Percentiles rank a stretch among this genome's conserved stretches.
These are phyloP conservation scores for Phytophthora uliginosa DNA, from an alignment of 352 stramenopile species.

Conservation along the genomic window DNA sequence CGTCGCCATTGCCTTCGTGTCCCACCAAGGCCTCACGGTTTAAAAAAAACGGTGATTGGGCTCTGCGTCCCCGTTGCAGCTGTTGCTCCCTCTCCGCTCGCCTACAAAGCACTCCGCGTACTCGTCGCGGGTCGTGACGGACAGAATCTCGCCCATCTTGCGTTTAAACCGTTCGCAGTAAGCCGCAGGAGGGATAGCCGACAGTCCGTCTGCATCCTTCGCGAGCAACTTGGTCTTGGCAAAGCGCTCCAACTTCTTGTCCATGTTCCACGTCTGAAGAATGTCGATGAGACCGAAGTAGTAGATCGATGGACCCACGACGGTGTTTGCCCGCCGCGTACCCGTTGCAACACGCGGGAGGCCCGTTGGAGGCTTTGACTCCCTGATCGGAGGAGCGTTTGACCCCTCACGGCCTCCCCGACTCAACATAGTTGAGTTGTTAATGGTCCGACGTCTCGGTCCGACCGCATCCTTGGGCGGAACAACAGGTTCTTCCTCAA, in stretches of 20 bases:
- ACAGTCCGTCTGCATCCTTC: slow-evolving; percentile 85
- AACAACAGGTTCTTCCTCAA: slow-evolving; percentile 57
- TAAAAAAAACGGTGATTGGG: slow-evolving; percentile 67
- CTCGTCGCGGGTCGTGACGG: slow-evolving; percentile 74
- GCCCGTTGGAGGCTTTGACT: slow-evolving; percentile 46
- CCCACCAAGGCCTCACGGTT: slow-evolving; percentile 49
- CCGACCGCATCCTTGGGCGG: slow-evolving; percentile 42
- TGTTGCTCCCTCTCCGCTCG: slow-evolving; percentile 45
- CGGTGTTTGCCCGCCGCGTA: slow-evolving; percentile 86
- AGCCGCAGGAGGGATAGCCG: slow-evolving; percentile 78
- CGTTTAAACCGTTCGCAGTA: slow-evolving; percentile 92
- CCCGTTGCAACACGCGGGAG: slow-evolving; percentile 72
- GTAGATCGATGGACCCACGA: slow-evolving; percentile 88
- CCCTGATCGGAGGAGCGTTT: slow-evolving; percentile 29
- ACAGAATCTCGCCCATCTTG: slow-evolving; percentile 90
- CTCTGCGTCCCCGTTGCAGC: slow-evolving; percentile 23
- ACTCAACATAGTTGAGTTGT: slow-evolving; percentile 53
- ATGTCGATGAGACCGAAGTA: slow-evolving; percentile 93
- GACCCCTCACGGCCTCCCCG: slow-evolving; percentile 34
- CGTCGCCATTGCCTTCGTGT: slow-evolving; percentile 44
- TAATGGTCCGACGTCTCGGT: slow-evolving; percentile 43
- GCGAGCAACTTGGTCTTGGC: slow-evolving; percentile 88
- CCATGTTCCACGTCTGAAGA: slow-evolving; percentile 91
- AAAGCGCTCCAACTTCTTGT: slow-evolving; percentile 93
- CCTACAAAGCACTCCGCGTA: slow-evolving; percentile 55